These are phyloP conservation scores for Penicillium sp. DNA, from an alignment of 2,329 filamentous ascomycete genomes.

Conservation along the genomic window DNA sequence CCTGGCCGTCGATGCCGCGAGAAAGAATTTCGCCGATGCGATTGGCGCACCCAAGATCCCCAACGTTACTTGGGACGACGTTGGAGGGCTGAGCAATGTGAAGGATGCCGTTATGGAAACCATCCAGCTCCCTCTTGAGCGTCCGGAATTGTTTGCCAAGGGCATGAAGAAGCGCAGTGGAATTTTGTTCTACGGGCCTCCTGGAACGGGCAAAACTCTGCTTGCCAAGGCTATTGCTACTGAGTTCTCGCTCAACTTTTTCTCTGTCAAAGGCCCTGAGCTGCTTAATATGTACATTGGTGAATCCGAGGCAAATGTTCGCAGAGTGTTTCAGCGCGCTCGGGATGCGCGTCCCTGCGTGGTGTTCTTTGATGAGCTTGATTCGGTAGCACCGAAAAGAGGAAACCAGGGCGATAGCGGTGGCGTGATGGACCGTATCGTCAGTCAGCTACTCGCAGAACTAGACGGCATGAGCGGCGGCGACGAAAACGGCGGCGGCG, in stretches of 20 bases:
- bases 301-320: slow-evolving; percentile 99
- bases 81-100: slow-evolving; percentile 86
- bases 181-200: slow-evolving; percentile 97
- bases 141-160: slow-evolving; percentile 90
- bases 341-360: slow-evolving; percentile 95
- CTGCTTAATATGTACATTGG: slow-evolving; percentile 99
- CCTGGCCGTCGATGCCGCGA: slow-evolving; percentile 85
- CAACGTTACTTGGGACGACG: slow-evolving; percentile 93
- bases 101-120: slow-evolving; percentile 98
- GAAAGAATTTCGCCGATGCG: slow-evolving; percentile 96
- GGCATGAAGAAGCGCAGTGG: slow-evolving; percentile 98
- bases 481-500: slow-evolving; percentile 71
- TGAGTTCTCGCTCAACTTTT: slow-evolving; percentile 98
- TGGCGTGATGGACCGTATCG: slow-evolving; percentile 97
- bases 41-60: slow-evolving; percentile 98
- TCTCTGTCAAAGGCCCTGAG: slow-evolving; percentile 97
- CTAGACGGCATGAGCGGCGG: slow-evolving; percentile 96
- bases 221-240: slow-evolving; percentile 99
- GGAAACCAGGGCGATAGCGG: slow-evolving; percentile 97
- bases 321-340: slow-evolving; percentile 98
- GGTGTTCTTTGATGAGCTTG: slow-evolving; percentile 96
- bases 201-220: slow-evolving; percentile 99
- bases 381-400: slow-evolving; percentile 93
- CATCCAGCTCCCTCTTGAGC: slow-evolving; percentile 85
- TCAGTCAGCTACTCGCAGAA: slow-evolving; percentile 90